Conservation (phyloP, 345 rosid genomes). For the Schrenkiella parvula region DNA sequence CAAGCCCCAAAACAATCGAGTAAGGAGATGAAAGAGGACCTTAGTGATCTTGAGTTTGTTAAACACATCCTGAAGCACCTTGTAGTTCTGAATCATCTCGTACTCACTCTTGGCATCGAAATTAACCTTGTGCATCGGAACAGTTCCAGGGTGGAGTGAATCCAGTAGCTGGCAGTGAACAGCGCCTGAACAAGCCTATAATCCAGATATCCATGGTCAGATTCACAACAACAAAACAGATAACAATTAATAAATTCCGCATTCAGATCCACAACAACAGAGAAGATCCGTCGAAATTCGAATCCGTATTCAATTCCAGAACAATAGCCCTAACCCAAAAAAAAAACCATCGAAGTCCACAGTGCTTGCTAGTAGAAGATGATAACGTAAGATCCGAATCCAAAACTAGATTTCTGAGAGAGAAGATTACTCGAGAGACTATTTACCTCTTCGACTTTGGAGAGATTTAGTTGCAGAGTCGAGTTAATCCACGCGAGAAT, state of each 20-base stretch:
- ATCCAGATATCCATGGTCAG: conserved; percentile 14
- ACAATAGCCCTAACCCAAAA: neutral
- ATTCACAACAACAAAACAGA: neutral
- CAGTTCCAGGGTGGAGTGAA: conserved; percentile 79
- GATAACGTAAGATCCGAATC: neutral
- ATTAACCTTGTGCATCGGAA: conserved; percentile 98
- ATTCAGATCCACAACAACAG: neutral
- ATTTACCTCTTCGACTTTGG: conserved; percentile 95
- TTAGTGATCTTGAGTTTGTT: conserved; percentile 93
- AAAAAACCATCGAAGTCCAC: neutral
- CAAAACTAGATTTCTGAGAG: neutral
- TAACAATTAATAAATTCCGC: neutral
- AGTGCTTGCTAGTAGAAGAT: neutral
- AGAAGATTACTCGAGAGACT: neutral
- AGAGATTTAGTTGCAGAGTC: conserved; percentile 78
- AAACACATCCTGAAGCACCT: conserved; percentile 95
- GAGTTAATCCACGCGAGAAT: conserved; percentile 95
- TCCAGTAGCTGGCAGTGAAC: conserved; percentile 97
- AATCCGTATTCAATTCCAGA: neutral
- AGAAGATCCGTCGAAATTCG: neutral
- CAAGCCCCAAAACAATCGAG: neutral
- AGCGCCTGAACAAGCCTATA: conserved; percentile 86
- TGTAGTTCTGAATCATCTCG: conserved; percentile 97
- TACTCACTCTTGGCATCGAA: conserved; percentile 93
- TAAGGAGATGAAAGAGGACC: conserved; percentile 35